These are phyloP conservation scores for Penstemon barbatus DNA, from an alignment of 257 asterid genomes.

Conservation along the genomic window DNA sequence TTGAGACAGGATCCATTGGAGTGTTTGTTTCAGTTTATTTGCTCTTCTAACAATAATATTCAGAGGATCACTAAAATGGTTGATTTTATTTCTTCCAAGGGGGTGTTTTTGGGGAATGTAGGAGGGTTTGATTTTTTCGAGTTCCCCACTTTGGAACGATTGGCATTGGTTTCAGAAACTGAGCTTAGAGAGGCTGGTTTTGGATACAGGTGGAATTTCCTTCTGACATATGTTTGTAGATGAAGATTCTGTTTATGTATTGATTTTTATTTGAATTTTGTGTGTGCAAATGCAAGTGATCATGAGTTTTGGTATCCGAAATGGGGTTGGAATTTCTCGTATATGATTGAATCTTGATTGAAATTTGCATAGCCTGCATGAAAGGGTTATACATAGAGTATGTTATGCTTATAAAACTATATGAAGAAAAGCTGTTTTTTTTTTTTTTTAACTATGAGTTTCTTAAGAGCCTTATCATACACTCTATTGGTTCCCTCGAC, in stretches of 20 bases:
- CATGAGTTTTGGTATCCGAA: background rate
- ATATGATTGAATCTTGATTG: background rate
- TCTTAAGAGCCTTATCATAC: too few relatives aligned
- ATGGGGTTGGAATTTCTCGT: too few relatives aligned
- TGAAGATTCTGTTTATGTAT: background rate
- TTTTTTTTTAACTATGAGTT: too few relatives aligned
- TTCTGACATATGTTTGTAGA: slow-evolving; percentile 6
- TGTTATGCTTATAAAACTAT: too few relatives aligned
- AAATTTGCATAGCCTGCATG: slow-evolving; percentile 2
- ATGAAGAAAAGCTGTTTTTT: too few relatives aligned
- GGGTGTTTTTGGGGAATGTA: slow-evolving; percentile 70
- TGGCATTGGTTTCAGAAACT: slow-evolving; percentile 67
- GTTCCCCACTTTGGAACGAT: slow-evolving; percentile 64
- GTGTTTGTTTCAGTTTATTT: slow-evolving; percentile 87
- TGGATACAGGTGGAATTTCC: slow-evolving; percentile 70
- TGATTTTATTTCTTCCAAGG: slow-evolving; percentile 73
- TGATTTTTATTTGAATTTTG: slow-evolving; percentile 18
- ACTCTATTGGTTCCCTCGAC: background rate
- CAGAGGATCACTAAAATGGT: slow-evolving; percentile 89
- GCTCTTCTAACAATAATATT: slow-evolving; percentile 91
- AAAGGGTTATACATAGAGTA: background rate
- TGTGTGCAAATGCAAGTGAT: slow-evolving; percentile 9
- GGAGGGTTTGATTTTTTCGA: slow-evolving; percentile 68
- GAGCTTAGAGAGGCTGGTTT: slow-evolving; percentile 91
- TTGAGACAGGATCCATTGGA: slow-evolving; percentile 90